A percentile compares a stretch with the other conserved stretches of the same genome.
Conservation (phyloP, 768 basidiomycete genomes). For the Asterophora lycoperdoides region DNA sequence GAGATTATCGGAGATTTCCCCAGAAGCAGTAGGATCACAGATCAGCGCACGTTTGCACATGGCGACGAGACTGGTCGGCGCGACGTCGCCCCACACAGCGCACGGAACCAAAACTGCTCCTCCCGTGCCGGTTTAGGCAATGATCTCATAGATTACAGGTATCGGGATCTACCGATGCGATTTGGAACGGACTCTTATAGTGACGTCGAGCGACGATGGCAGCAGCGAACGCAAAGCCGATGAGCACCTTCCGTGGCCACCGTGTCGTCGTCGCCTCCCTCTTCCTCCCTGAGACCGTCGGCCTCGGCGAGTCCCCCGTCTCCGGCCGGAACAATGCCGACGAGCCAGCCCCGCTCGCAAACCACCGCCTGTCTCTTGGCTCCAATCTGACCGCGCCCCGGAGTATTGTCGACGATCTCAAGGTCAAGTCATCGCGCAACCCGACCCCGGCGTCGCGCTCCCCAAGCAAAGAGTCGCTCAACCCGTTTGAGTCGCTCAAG, state of each 20-base stretch:
- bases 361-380: constrained; percentile 22
- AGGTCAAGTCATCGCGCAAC: constrained; percentile 45
- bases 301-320: constrained; percentile 54
- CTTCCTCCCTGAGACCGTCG: constrained; percentile 73
- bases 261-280: constrained; percentile 79
- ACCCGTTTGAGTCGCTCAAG: constrained; percentile 54
- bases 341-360: constrained; percentile 19
- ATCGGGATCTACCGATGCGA: constrained; percentile 14
- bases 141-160: constrained; percentile 14
- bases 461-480: constrained; percentile 41
- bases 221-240: constrained; percentile 19
- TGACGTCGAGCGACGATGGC: neutral
- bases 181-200: neutral
- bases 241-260: constrained; percentile 72
- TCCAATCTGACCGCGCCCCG: constrained; percentile 33
- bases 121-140: constrained; percentile 9
- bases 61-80: neutral
- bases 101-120: constrained; percentile 8
- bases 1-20: too few relatives aligned
- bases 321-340: constrained; percentile 20
- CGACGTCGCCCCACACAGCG: too few relatives aligned
- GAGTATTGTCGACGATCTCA: constrained; percentile 79
- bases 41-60: constrained; percentile 9
- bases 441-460: constrained; percentile 37
- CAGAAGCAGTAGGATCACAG: too few relatives aligned